Evolutionary conservation across 805 yeast species (phyloP).

Genomic region (Sporopachydermia lactativora): DNA sequence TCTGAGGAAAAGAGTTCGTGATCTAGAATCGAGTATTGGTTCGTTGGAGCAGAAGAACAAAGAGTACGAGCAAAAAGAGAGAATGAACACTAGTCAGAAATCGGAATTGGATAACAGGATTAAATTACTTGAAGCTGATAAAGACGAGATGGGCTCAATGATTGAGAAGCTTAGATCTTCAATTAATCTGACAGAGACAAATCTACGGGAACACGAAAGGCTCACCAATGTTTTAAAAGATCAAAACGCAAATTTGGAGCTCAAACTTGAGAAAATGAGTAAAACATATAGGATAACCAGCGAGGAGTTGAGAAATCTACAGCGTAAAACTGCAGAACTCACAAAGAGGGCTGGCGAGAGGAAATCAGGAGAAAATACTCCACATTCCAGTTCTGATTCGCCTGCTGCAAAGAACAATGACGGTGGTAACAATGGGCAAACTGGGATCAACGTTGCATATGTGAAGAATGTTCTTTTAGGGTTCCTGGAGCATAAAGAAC

Average conservation of each 20-base stretch:
- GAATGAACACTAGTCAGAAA: conserved; percentile 19
- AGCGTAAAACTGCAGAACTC: background rate
- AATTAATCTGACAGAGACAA: conserved; percentile 33
- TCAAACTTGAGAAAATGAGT: conserved; percentile 54
- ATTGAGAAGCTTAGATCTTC: conserved; percentile 36
- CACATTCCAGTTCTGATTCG: background rate
- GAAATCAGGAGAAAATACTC: background rate
- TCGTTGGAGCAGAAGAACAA: conserved; percentile 25
- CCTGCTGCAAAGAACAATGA: background rate
- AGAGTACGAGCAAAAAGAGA: conserved; percentile 17
- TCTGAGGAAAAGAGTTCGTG: conserved; percentile 27
- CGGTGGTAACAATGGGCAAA: background rate
- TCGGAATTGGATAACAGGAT: conserved; percentile 12
- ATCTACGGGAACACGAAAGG: conserved; percentile 40
- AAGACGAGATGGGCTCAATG: conserved; percentile 9
- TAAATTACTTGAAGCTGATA: background rate
- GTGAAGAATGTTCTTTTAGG: conserved; percentile 85
- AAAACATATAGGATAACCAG: conserved; percentile 42
- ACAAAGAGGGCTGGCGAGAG: background rate
- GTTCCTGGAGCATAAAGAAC: conserved; percentile 86
- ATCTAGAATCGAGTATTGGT: conserved; percentile 24
- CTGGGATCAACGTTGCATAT: conserved; percentile 49
- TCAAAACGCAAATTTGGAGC: conserved; percentile 50
- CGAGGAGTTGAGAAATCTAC: background rate
- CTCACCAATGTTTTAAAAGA: conserved; percentile 39